phyloP scores from a whole-genome alignment of 1,284 basidiomycete species.

The Cerrena zonata region DNA sequence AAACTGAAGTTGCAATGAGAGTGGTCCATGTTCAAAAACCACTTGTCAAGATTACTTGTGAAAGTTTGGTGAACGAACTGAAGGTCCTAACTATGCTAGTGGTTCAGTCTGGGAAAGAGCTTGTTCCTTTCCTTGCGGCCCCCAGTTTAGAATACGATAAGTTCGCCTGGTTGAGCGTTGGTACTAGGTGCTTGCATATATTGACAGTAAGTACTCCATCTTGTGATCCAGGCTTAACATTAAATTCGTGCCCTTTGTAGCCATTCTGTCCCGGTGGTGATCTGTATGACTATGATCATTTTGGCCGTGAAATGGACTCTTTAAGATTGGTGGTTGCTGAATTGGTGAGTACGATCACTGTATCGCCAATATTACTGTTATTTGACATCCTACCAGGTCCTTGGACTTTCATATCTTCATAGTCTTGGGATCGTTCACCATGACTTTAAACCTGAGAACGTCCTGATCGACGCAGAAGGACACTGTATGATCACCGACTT shows the following conservation, averaged over 20 bases:
- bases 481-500: constrained; percentile 65
- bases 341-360: constrained; percentile 14
- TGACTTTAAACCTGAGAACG: constrained; percentile 63
- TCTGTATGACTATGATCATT: no score
- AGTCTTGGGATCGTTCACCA: constrained; percentile 29
- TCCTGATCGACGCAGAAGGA: constrained; percentile 57
- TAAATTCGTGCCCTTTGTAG: constrained; percentile 7
- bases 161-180: constrained; percentile 18
- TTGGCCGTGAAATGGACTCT: no score
- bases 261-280: constrained; percentile 21
- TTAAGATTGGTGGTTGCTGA: constrained; percentile 21
- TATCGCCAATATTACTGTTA: no score
- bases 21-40: constrained; percentile 14
- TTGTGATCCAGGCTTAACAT: neutral
- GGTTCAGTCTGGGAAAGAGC: neutral
- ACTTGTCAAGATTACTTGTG: constrained; percentile 12
- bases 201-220: constrained; percentile 14
- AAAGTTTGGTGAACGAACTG: constrained; percentile 22
- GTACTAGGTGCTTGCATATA: constrained; percentile 19
- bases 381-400: constrained; percentile 11
- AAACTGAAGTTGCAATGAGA: constrained; percentile 20
- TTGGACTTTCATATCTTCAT: constrained; percentile 25
- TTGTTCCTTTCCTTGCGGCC: constrained; percentile 17
- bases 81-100: constrained; percentile 15
- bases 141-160: constrained; percentile 11